Percentiles rank a stretch among this genome's conserved stretches.
phyloP scores from a whole-genome alignment of 257 asterid genomes.

The Solanum gandarillasii region DNA sequence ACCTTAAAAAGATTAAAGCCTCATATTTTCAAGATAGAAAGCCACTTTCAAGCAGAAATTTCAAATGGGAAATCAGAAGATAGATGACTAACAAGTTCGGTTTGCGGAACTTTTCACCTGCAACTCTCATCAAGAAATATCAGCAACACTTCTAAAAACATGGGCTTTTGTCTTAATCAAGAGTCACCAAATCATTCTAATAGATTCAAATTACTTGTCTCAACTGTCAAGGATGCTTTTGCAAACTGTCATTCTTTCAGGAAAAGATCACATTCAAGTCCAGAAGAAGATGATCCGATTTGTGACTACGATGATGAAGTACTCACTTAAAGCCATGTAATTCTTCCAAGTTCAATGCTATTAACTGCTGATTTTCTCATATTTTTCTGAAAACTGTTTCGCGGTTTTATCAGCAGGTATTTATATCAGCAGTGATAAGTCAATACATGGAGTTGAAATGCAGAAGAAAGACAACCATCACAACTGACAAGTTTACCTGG shows the following conservation, averaged over 20 bases:
- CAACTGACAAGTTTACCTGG: slow-evolving; percentile 30
- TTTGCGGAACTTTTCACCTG: background rate
- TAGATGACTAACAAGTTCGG: background rate
- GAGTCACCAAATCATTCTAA: slow-evolving; percentile 29
- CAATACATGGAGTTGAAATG: slow-evolving; percentile 56
- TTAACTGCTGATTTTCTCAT: background rate
- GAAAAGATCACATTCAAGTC: slow-evolving; percentile 14
- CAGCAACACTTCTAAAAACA: background rate
- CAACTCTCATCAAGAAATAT: background rate
- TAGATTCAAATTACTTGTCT: slow-evolving; percentile 45
- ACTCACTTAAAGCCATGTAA: background rate
- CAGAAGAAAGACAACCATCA: slow-evolving; percentile 24
- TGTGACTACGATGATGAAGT: slow-evolving; percentile 40
- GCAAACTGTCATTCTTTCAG: slow-evolving; percentile 31
- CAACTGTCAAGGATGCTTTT: slow-evolving; percentile 38
- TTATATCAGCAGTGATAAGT: slow-evolving; percentile 58
- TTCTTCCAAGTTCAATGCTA: background rate
- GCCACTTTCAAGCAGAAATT: background rate
- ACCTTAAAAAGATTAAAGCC: background rate
- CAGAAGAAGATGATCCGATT: slow-evolving; percentile 26
- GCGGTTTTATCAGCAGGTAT: slow-evolving; percentile 29
- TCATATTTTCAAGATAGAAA: background rate
- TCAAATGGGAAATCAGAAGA: background rate
- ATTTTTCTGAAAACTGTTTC: background rate
- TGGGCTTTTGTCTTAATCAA: slow-evolving; percentile 35